These are phyloP conservation scores for Cucurbita moschata DNA, from an alignment of 306 rosid genomes.

Conservation along the genomic window DNA sequence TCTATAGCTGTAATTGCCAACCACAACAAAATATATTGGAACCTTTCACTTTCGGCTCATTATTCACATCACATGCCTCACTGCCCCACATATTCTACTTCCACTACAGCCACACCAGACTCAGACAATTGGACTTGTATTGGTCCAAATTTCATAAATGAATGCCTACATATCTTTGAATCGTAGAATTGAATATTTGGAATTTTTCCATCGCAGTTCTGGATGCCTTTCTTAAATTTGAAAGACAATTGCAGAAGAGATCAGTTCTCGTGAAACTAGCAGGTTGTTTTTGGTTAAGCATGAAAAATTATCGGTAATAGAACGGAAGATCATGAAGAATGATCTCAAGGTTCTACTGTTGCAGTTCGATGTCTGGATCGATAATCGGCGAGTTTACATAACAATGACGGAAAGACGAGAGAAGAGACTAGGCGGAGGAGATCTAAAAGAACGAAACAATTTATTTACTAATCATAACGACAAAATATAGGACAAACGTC, in stretches of 20 bases:
- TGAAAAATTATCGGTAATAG: neutral
- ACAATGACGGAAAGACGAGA: neutral
- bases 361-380: neutral
- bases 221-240: neutral
- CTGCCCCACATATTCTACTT: neutral
- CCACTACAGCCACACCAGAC: too few species aligned
- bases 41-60: neutral
- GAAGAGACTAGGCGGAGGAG: too few species aligned
- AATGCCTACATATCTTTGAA: neutral
- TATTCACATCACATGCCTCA: neutral
- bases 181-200: neutral
- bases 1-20: neutral
- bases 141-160: neutral
- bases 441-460: neutral
- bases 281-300: neutral
- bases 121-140: neutral
- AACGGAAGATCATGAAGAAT: neutral
- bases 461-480: conserved; percentile 7
- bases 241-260: neutral
- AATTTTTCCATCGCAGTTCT: neutral
- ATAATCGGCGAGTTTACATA: neutral
- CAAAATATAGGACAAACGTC: neutral
- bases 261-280: neutral
- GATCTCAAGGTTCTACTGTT: neutral
- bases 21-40: neutral